Evolutionary conservation across 805 yeast genomes (phyloP).

Genomic region (Tanozyma kutaoensis): DNA sequence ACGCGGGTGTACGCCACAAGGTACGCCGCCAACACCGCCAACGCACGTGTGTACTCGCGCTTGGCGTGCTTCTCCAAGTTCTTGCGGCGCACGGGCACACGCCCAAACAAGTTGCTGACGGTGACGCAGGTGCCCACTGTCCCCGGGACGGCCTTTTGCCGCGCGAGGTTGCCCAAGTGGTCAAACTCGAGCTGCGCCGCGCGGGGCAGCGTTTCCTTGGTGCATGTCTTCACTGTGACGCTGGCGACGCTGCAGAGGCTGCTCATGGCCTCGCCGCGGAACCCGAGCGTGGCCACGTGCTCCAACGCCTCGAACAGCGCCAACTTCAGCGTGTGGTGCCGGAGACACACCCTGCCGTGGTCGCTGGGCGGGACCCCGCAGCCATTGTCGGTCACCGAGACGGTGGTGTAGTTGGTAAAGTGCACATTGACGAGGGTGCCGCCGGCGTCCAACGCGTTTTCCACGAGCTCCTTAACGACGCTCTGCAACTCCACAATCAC

Average conservation of each 20-base stretch:
- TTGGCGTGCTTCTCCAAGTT: slow-evolving; percentile 56
- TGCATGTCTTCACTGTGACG: slow-evolving; percentile 37
- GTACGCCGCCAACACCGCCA: slow-evolving; percentile 53
- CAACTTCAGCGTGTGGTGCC: slow-evolving; percentile 60
- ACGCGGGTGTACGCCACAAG: slow-evolving; percentile 45
- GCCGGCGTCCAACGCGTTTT: slow-evolving; percentile 74
- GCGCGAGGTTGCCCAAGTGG: slow-evolving; percentile 35
- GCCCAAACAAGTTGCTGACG: slow-evolving; percentile 47
- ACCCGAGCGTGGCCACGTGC: slow-evolving; percentile 46
- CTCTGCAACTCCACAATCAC: slow-evolving; percentile 72
- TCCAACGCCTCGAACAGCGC: slow-evolving; percentile 38
- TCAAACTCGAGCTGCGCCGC: slow-evolving; percentile 47
- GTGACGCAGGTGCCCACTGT: slow-evolving; percentile 57
- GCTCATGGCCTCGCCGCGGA: slow-evolving; percentile 73
- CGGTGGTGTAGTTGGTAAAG: slow-evolving; percentile 58
- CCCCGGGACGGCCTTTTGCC: slow-evolving; percentile 27
- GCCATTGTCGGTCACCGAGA: slow-evolving; percentile 64
- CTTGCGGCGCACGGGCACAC: slow-evolving; percentile 71
- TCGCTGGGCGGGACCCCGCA: slow-evolving; percentile 44
- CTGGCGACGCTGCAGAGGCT: slow-evolving; percentile 46
- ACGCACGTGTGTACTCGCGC: slow-evolving; percentile 60
- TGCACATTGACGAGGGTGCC: slow-evolving; percentile 55
- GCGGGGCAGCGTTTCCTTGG: slow-evolving; percentile 32
- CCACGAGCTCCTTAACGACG: slow-evolving; percentile 76
- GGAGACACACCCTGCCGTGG: slow-evolving; percentile 38